Percentiles rank a stretch among this genome's conserved stretches.
phyloP scores from a whole-genome alignment of 1,139 yeast genomes.

The Kurtzmaniella natalensis region DNA sequence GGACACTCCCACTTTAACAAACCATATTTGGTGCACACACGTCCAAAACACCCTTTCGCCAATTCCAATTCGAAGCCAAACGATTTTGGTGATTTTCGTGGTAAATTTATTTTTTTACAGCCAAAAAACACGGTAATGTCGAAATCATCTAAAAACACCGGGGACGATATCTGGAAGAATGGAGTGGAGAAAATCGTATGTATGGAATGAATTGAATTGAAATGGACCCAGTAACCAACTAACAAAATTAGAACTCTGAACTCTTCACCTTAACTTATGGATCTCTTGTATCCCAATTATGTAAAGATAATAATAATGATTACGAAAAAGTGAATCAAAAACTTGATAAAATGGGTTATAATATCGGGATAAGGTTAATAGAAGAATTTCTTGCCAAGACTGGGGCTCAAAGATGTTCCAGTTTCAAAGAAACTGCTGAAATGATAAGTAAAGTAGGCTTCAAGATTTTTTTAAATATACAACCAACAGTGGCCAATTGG shows the following conservation, averaged over 20 bases:
- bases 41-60: too few relatives aligned
- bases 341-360: conserved; percentile 90
- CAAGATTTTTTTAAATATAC: conserved; percentile 78
- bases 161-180: conserved; percentile 93
- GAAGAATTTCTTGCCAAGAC: conserved; percentile 92
- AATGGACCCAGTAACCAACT: too few relatives aligned
- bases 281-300: conserved; percentile 87
- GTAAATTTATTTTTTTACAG: too few relatives aligned
- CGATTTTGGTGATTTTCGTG: too few relatives aligned
- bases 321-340: conserved; percentile 77
- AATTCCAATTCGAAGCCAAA: too few relatives aligned
- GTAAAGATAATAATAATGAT: conserved; percentile 76
- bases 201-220: conserved; percentile 10
- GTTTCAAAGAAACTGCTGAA: conserved; percentile 85
- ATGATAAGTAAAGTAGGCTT: conserved; percentile 83
- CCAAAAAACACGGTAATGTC: conserved; percentile 34
- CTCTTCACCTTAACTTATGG: conserved; percentile 92
- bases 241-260: conserved; percentile 64
- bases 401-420: conserved; percentile 74
- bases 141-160: conserved; percentile 50
- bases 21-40: too few relatives aligned
- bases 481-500: conserved; percentile 78
- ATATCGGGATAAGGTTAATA: conserved; percentile 84
- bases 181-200: conserved; percentile 79
- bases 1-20: too few relatives aligned